Evolutionary conservation across 495 filamentous ascomycete species (phyloP).

Genomic region (Aspergillus ostianus): DNA sequence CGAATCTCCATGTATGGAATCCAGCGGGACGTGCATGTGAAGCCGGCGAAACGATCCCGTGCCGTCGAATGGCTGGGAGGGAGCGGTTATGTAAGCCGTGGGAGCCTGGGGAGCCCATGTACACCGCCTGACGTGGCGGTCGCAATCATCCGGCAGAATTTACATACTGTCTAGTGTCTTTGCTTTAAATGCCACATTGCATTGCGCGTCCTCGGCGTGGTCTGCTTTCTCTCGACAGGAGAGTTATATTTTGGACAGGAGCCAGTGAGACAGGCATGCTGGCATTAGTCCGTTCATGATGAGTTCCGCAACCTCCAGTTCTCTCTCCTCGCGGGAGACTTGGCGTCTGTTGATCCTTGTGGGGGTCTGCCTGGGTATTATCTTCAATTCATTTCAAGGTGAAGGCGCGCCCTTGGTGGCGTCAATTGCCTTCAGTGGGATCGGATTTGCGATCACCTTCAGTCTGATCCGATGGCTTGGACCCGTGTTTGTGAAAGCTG

Average conservation of each 20-base stretch:
- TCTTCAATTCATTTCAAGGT: conserved; percentile 76
- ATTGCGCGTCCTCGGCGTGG: conserved; percentile 14
- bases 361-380: conserved; percentile 66
- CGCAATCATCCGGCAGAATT: conserved; percentile 28
- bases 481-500: conserved; percentile 80
- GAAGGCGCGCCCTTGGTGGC: conserved; percentile 90
- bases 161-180: conserved; percentile 16
- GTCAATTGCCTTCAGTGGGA: conserved; percentile 78
- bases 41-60: conserved; percentile 1
- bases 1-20: conserved; percentile 7
- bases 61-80: neutral
- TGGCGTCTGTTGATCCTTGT: conserved; percentile 68
- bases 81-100: conserved; percentile 15
- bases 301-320: conserved; percentile 27
- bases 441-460: conserved; percentile 78
- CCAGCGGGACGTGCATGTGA: conserved; percentile 10
- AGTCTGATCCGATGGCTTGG: conserved; percentile 94
- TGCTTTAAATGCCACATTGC: conserved; percentile 34
- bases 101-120: conserved; percentile 20
- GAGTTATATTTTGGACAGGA: neutral
- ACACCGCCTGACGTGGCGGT: conserved; percentile 30
- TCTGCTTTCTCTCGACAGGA: conserved; percentile 3
- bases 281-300: conserved; percentile 29
- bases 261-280: conserved; percentile 7
- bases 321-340: conserved; percentile 66